Evolutionary conservation across 139 green algal genomes (phyloP), one percentile per base, ranked within the genome.

Genomic region (Auxenochlorella pyrenoidosa): DNA sequence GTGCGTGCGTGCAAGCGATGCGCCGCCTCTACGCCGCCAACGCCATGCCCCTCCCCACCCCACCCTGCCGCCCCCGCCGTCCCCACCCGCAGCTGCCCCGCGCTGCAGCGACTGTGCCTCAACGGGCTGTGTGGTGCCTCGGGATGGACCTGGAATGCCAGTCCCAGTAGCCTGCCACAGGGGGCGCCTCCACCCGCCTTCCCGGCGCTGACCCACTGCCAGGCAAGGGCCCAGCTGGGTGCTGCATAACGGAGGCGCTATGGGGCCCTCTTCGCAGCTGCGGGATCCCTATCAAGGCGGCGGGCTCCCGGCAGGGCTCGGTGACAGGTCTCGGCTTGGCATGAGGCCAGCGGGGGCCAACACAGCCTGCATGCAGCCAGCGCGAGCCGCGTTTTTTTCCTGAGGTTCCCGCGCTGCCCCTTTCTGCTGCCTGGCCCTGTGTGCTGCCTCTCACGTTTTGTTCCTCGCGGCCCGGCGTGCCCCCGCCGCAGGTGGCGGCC

Each of bases 401-500:
- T n/a, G n/a, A n/a, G n/a, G n/a, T n/a, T n/a, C n/a, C n/a, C n/a
- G n/a, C n/a, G n/a, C n/a, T n/a, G n/a, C n/a, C n/a, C n/a, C n/a
- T n/a, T n/a, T n/a, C n/a, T n/a, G n/a, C n/a, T n/a, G n/a, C n/a
- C n/a, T n/a, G n/a, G n/a, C n/a, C n/a, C n/a, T n/a, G n/a, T n/a
- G n/a, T n/a, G n/a, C n/a, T n/a, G n/a, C n/a, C n/a, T n/a, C n/a
- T n/a, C n/a, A n/a, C n/a, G n/a, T n/a, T n/a, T n/a, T n/a, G n/a
- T n/a, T n/a, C n/a, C n/a, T n/a, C n/a, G n/a, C n/a, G n/a, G n/a
- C n/a, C n/a, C n/a, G n/a, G n/a, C n/a, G n/a, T n/a, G n/a, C n/a
- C n/a, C n/a, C n/a, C n/a, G n/a, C n/a, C n/a, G n/a, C 81, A 86
- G 81, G 81, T 86, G n/a, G 81, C 81, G 5, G 81, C 81, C 65